phyloP scores from a whole-genome alignment of 2,329 filamentous ascomycete species.

The Verticillium dahliae region DNA sequence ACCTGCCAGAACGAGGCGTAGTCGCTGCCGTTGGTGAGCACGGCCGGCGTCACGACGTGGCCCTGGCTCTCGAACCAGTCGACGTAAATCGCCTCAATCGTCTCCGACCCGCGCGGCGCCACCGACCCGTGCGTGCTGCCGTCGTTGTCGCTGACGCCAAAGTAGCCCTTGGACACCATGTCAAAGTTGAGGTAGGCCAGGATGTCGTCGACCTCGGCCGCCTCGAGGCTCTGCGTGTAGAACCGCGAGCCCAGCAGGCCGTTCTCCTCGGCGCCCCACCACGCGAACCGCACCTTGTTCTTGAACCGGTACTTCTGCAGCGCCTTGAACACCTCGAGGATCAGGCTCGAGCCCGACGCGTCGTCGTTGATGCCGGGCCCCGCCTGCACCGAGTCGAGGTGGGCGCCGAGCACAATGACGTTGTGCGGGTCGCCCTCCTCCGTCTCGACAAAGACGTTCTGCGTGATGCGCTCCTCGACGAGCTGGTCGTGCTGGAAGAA shows the following conservation, averaged over 20 bases:
- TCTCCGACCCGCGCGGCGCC: conserved; percentile 23
- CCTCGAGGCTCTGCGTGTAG: conserved; percentile 28
- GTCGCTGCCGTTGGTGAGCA: conserved; percentile 44
- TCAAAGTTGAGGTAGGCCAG: conserved; percentile 34
- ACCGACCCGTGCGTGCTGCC: conserved; percentile 29
- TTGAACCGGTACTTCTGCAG: conserved; percentile 26
- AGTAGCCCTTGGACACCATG: conserved; percentile 30
- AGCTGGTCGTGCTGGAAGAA: conserved; percentile 26
- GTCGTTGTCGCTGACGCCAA: conserved; percentile 26
- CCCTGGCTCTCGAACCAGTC: conserved; percentile 24
- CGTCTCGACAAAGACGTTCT: conserved; percentile 40
- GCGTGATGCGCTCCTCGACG: conserved; percentile 31
- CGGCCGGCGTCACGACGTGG: conserved; percentile 19
- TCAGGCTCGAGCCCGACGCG: conserved; percentile 32
- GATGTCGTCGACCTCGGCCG: conserved; percentile 25
- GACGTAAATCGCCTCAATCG: conserved; percentile 24
- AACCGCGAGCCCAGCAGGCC: conserved; percentile 27
- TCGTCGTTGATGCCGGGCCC: conserved; percentile 41
- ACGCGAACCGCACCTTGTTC: conserved; percentile 33
- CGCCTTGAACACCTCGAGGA: conserved; percentile 34
- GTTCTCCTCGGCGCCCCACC: conserved; percentile 40
- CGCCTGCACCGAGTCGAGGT: conserved; percentile 35
- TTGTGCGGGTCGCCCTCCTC: conserved; percentile 35
- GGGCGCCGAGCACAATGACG: conserved; percentile 35
- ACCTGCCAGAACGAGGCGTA: conserved; percentile 54